A percentile compares a stretch with the other conserved stretches of the same genome.
Evolutionary conservation across 768 basidiomycete genomes (phyloP).

Genomic region (Lentinula detonsa): DNA sequence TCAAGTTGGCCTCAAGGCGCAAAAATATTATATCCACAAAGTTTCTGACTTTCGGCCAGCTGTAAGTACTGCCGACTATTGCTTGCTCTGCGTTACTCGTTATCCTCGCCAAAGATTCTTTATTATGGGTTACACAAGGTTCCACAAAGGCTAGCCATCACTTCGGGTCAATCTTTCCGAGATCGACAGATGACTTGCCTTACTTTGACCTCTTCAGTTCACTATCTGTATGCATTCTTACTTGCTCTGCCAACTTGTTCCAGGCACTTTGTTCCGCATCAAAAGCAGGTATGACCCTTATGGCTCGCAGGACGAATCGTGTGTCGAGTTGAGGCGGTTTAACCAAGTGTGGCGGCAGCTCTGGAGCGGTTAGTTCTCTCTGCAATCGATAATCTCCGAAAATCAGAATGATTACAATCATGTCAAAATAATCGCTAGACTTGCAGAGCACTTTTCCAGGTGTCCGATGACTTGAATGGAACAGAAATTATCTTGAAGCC

Average conservation of each 20-base stretch:
- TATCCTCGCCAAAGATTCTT: not conserved
- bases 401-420: not conserved
- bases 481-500: slow-evolving; percentile 49
- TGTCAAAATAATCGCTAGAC: slow-evolving; percentile 34
- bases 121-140: not conserved
- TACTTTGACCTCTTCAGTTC: not conserved
- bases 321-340: slow-evolving; percentile 32
- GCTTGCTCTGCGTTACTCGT: not conserved
- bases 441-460: slow-evolving; percentile 32
- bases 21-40: not conserved
- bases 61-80: not conserved
- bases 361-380: slow-evolving; percentile 35
- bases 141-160: not conserved
- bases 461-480: slow-evolving; percentile 53
- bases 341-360: slow-evolving; percentile 32
- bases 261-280: slow-evolving; percentile 46
- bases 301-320: slow-evolving; percentile 45
- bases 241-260: slow-evolving; percentile 26
- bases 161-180: slow-evolving; percentile 1
- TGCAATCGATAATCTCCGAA: slow-evolving; percentile 14
- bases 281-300: slow-evolving; percentile 39
- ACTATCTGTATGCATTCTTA: slow-evolving; percentile 2
- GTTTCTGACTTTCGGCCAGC: not conserved
- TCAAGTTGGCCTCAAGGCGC: not conserved
- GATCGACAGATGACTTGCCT: not conserved